phyloP scores from a whole-genome alignment of 2,329 filamentous ascomycete genomes.

The Penicillium sp. region DNA sequence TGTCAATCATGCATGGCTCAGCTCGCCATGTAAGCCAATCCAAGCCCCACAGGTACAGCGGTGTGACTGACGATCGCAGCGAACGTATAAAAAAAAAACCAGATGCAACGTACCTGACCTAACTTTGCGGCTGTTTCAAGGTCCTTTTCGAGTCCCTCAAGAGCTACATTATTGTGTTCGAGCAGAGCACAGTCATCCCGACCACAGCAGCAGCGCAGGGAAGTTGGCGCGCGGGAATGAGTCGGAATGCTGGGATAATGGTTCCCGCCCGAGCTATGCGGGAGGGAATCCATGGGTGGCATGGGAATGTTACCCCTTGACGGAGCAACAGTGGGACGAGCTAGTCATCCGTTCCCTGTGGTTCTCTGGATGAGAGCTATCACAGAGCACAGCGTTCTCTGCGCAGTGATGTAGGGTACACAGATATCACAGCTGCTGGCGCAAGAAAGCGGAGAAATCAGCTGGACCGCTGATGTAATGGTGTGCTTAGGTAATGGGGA shows the following conservation, averaged over 20 bases:
- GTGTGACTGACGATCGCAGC: conserved; percentile 1
- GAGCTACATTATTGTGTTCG: conserved; percentile 72
- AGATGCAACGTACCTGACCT: conserved; percentile 74
- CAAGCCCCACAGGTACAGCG: not conserved
- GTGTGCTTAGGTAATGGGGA: not conserved
- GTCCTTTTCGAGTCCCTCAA: conserved; percentile 83
- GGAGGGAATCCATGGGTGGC: conserved; percentile 27
- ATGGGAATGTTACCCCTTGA: conserved; percentile 32
- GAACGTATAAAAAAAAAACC: conserved; percentile 3
- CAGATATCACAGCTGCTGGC: conserved; percentile 6
- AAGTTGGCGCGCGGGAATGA: conserved; percentile 26
- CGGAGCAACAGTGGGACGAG: conserved; percentile 19
- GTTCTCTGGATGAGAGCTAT: conserved; percentile 7
- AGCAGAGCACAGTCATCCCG: conserved; percentile 75
- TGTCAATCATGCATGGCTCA: conserved; percentile 22
- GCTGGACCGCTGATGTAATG: conserved; percentile 3
- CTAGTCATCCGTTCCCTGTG: conserved; percentile 18
- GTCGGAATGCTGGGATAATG: conserved; percentile 33
- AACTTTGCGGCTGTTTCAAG: conserved; percentile 82
- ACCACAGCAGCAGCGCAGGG: conserved; percentile 76
- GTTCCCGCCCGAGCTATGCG: conserved; percentile 23
- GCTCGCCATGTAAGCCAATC: conserved; percentile 3
- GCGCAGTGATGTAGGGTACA: conserved; percentile 1
- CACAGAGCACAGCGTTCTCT: not conserved
- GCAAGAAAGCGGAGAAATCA: conserved; percentile 12